Conservation (phyloP, 192 early-diverging fungal genomes). For the Podila horticola region DNA sequence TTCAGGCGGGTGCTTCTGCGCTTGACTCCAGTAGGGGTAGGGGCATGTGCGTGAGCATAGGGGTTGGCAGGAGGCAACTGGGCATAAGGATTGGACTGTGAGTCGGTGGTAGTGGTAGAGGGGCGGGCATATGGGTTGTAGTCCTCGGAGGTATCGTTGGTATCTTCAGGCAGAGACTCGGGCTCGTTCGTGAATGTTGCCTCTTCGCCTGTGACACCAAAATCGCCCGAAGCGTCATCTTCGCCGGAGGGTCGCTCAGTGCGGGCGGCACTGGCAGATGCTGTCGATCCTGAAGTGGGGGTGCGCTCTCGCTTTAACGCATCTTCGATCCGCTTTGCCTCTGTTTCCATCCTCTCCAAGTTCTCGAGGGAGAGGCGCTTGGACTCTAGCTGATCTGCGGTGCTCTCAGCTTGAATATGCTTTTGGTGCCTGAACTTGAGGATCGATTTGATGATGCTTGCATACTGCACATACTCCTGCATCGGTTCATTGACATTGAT, state of each 20-base stretch:
- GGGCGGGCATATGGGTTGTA: conserved; percentile 36
- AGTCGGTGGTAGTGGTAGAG: not conserved
- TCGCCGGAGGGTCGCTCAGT: conserved; percentile 9
- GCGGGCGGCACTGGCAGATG: not conserved
- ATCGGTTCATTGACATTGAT: conserved; percentile 84
- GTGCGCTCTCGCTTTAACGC: conserved; percentile 64
- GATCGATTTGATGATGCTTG: conserved; percentile 87
- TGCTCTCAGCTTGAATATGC: conserved; percentile 86
- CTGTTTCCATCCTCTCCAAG: conserved; percentile 73
- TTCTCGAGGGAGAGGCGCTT: conserved; percentile 73
- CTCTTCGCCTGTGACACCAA: conserved; percentile 18
- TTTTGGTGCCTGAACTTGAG: conserved; percentile 86
- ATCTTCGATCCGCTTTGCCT: conserved; percentile 76
- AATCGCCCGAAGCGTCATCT: conserved; percentile 16
- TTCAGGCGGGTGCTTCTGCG: conserved; percentile 57
- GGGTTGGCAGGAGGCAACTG: conserved; percentile 35
- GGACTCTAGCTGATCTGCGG: conserved; percentile 75
- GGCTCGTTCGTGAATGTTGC: conserved; percentile 33
- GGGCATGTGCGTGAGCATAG: conserved; percentile 33
- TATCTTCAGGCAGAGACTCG: conserved; percentile 14
- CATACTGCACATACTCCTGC: conserved; percentile 91
- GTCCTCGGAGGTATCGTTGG: not conserved
- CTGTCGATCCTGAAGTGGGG: conserved; percentile 7
- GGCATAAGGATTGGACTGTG: conserved; percentile 17
- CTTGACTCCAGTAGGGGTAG: conserved; percentile 12